phyloP scores from a whole-genome alignment of 495 filamentous ascomycete species.

The Paragyromitra xinjiangensis region DNA sequence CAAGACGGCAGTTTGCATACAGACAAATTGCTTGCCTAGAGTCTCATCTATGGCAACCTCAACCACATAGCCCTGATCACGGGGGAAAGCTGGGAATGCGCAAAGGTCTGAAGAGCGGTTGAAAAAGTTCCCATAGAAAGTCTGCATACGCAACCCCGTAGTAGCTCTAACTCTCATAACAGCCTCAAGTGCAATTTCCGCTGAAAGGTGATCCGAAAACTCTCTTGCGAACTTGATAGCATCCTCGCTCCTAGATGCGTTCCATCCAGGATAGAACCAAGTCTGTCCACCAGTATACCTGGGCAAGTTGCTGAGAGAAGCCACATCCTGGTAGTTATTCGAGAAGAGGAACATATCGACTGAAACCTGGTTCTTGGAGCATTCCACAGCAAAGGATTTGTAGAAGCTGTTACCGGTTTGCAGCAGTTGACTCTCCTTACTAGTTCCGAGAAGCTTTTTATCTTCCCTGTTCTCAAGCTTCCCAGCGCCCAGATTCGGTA shows the following conservation, averaged over 20 bases:
- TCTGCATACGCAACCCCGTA: constrained; percentile 92
- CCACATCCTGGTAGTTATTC: constrained; percentile 95
- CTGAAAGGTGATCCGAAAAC: constrained; percentile 93
- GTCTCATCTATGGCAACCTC: constrained; percentile 98
- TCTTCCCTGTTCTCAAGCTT: constrained; percentile 95
- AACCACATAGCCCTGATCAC: constrained; percentile 98
- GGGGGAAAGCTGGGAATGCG: constrained; percentile 95
- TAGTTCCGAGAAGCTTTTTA: constrained; percentile 94
- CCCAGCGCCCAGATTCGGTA: constrained; percentile 91
- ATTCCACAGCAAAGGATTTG: constrained; percentile 98
- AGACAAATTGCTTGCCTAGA: constrained; percentile 89
- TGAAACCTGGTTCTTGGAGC: constrained; percentile 97
- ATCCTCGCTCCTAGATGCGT: constrained; percentile 88
- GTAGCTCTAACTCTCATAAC: constrained; percentile 95
- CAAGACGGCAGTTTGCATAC: constrained; percentile 94
- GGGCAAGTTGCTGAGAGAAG: constrained; percentile 90
- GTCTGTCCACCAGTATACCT: constrained; percentile 97
- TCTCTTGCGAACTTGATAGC: constrained; percentile 97
- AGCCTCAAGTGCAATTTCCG: constrained; percentile 95
- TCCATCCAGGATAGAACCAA: constrained; percentile 98
- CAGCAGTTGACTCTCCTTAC: constrained; percentile 84
- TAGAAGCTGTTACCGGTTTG: constrained; percentile 96
- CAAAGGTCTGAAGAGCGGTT: constrained; percentile 96
- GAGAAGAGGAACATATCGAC: constrained; percentile 99
- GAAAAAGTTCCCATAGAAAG: constrained; percentile 99